Evolutionary conservation across 768 basidiomycete species (phyloP).

Genomic region (Suillus clintonianus): DNA sequence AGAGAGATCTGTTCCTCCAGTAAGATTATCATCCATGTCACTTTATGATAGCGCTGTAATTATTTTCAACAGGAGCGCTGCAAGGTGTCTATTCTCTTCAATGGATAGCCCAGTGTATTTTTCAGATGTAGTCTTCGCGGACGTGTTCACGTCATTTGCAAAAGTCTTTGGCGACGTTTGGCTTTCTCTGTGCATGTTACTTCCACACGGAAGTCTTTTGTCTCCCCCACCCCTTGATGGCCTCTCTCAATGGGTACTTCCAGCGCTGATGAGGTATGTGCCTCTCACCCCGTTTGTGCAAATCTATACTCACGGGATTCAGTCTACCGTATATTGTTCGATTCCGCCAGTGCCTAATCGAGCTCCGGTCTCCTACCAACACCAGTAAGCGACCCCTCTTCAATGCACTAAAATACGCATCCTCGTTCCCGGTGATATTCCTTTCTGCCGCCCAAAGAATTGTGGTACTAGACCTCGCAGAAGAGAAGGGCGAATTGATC

Average conservation of each 20-base stretch:
- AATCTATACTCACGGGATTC: conserved; percentile 14
- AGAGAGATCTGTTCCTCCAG: conserved; percentile 79
- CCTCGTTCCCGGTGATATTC: conserved; percentile 94
- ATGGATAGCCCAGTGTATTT: conserved; percentile 71
- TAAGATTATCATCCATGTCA: conserved; percentile 42
- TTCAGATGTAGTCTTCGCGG: conserved; percentile 90
- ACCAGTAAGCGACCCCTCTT: conserved; percentile 72
- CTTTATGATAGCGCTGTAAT: neutral
- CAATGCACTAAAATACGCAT: conserved; percentile 96
- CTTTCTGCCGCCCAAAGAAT: conserved; percentile 88
- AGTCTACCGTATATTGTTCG: conserved; percentile 89
- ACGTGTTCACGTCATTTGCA: conserved; percentile 94
- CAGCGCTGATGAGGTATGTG: conserved; percentile 83
- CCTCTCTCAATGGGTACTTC: conserved; percentile 73
- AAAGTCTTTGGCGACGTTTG: conserved; percentile 95
- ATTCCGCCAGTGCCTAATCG: conserved; percentile 90
- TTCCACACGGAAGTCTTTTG: conserved; percentile 77
- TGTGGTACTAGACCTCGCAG: conserved; percentile 60
- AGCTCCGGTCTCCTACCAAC: conserved; percentile 67
- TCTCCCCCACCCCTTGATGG: conserved; percentile 61
- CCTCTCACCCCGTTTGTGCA: neutral
- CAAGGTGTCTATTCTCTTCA: conserved; percentile 74
- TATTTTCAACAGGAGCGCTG: conserved; percentile 54
- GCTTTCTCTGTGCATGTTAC: conserved; percentile 86
- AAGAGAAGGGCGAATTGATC: conserved; percentile 46